These are phyloP conservation scores for Cronartium quercuum DNA, from an alignment of 1,284 basidiomycete species.

Conservation along the genomic window DNA sequence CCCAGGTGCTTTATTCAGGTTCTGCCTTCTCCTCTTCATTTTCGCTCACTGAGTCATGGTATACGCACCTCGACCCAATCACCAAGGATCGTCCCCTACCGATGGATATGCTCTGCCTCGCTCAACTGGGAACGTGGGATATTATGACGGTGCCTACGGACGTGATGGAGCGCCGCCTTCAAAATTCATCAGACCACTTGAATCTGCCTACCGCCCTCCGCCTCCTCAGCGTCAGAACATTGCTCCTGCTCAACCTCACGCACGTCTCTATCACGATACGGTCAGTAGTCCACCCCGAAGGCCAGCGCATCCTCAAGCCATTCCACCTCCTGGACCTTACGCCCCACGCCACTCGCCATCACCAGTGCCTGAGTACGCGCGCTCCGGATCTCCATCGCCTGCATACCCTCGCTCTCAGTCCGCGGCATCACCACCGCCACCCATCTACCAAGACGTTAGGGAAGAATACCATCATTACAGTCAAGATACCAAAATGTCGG, in stretches of 20 bases:
- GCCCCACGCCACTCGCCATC: neutral
- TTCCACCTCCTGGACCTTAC: neutral
- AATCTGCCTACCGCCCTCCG: constrained; percentile 2
- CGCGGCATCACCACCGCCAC: constrained; percentile 13
- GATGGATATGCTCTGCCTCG: neutral
- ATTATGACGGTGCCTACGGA: constrained; percentile 21
- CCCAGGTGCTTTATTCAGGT: too few species aligned
- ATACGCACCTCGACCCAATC: too few species aligned
- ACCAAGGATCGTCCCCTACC: too few species aligned
- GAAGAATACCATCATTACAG: neutral
- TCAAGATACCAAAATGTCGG: neutral
- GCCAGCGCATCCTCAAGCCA: neutral
- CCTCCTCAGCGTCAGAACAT: constrained; percentile 17
- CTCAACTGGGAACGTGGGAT: neutral
- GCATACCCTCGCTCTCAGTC: neutral
- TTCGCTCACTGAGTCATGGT: too few species aligned
- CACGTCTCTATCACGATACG: neutral
- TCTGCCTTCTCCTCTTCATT: too few species aligned
- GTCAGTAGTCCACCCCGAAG: too few species aligned
- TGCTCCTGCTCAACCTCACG: constrained; percentile 11
- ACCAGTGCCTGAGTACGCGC: neutral
- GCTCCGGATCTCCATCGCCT: neutral
- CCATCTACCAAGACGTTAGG: neutral
- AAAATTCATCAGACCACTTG: constrained; percentile 14
- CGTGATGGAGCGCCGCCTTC: constrained; percentile 30